Base-by-base conservation (phyloP, 2,329 filamentous ascomycete genomes). In the Monosporascus sp. region DNA sequence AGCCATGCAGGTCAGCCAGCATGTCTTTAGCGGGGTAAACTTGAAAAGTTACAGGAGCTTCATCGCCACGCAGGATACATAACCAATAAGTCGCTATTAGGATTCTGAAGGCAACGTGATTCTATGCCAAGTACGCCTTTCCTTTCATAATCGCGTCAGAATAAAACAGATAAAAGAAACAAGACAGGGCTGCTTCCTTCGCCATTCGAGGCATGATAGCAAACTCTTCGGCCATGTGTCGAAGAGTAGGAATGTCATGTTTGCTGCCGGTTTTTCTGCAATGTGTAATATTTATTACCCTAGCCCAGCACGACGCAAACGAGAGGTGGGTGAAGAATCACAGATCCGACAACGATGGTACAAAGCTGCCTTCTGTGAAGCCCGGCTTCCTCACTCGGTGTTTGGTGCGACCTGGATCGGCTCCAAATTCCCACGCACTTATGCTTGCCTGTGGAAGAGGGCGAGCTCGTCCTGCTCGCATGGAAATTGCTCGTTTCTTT, bases 11-110 rank as follows among this genome's bases (percentile, higher is more conserved):
- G 20, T 15, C 38, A 52, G 20, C 37, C 14, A 24, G 43, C 43
- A 25, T 51, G 44, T 52, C 37, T 54, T 53, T 54, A 55, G 58
- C 47, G 57, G 58, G 55, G 57, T 56, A 58, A 48, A 56, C 49
- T 52, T 47, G 48, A 57, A 50, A 55, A 52, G 39, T 52, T 37
- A 57, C 22, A 50, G 54, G 52, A 58, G 46, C 50, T 47, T 41
- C 51, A 45, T 52, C 25, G 25, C n/a, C 14, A 43, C 6, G 22
- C 38, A 47, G 37, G 51, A 47, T 51, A 53, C 55, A 54, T 55
- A 52, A 43, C 51, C 37, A 45, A 51, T 39, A 54, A 56, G 52
- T 56, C 58, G 58, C 54, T 55, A 52, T 50, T 41, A 52, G 53
- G 51, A 27, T 11, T 27, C 27, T 7, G 27, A 27, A 27, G 11